phyloP scores from a whole-genome alignment of 768 basidiomycete genomes.

The Mrakia gelida region DNA sequence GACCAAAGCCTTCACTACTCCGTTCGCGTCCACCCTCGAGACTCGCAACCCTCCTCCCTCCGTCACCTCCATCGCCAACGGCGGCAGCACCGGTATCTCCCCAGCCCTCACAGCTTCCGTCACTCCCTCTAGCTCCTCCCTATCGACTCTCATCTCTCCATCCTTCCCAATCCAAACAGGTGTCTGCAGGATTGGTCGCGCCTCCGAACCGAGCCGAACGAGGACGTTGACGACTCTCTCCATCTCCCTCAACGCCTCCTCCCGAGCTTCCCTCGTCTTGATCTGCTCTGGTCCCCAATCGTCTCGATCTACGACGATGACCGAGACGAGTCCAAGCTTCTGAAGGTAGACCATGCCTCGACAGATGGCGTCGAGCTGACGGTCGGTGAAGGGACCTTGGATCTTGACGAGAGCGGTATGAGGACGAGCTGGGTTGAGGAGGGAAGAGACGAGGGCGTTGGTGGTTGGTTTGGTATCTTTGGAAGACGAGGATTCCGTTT shows the following conservation, averaged over 20 bases:
- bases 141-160: conserved; percentile 9
- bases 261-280: conserved; percentile 57
- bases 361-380: conserved; percentile 88
- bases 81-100: conserved; percentile 92
- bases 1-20: conserved; percentile 79
- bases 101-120: conserved; percentile 70
- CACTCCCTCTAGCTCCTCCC: conserved; percentile 20
- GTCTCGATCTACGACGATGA: conserved; percentile 91
- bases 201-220: conserved; percentile 76
- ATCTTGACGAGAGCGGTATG: conserved; percentile 94
- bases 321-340: conserved; percentile 89
- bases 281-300: conserved; percentile 54
- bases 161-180: conserved; percentile 34
- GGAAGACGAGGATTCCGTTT: background rate
- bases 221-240: conserved; percentile 78
- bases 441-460: conserved; percentile 49
- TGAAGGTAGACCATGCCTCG: conserved; percentile 91
- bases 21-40: conserved; percentile 77
- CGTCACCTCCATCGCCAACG: conserved; percentile 71
- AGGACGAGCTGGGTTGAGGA: conserved; percentile 66
- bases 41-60: conserved; percentile 64
- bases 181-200: conserved; percentile 82
- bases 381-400: conserved; percentile 90
- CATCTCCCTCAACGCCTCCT: conserved; percentile 66
- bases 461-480: conserved; percentile 35